Base-by-base conservation (phyloP, 2,329 filamentous ascomycete species). In the Pseudogymnoascus sp. region DNA sequence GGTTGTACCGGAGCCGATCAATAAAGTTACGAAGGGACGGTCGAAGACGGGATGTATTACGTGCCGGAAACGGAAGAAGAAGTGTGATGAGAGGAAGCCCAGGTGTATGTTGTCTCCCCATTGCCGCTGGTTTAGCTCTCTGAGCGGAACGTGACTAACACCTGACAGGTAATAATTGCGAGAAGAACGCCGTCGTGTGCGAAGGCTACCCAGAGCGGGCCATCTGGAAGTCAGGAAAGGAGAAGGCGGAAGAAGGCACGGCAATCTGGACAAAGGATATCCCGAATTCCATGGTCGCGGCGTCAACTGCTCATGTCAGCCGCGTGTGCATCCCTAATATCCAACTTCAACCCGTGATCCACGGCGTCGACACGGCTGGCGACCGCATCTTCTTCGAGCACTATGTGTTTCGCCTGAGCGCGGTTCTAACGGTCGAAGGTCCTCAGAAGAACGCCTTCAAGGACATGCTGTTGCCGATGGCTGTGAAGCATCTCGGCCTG, bases 151-250 rank as follows among this genome's bases (percentile, higher is more conserved):
- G 22, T 30, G n/a, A 37, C 54, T 58, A 38, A 58, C 30, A 58
- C 8, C 28, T 72, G 65, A 61, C 62, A 91, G 88, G 89, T 68
- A 80, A 90, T 73, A 95, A 95, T 69, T 96, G 91, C 70, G 88
- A 94, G 75, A 96, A 96, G 79, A 96, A 96, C 72, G 90, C 91
- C 7, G 90, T 96, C 11, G 84, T 92, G 11, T 96, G 91, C 71
- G 91, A 96, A 74, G 91, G 91, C 11, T 96, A 96, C 70, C 89
- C 90, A 58, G 88, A 90, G 64, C 91, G 91, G 71, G 88, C 90
- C 62, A 82, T 91, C 59, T 96, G 91, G 91, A 90, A 87, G 73
- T 92, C 90, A 70, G 90, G 91, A 28, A 90, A 84, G 71, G 88
- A 93, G 72, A 71, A 81, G 70, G 81, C 84, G 34, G 86, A 88